Base-by-base conservation (phyloP, 805 yeast species). In the Kockiozyma suomiensis region DNA sequence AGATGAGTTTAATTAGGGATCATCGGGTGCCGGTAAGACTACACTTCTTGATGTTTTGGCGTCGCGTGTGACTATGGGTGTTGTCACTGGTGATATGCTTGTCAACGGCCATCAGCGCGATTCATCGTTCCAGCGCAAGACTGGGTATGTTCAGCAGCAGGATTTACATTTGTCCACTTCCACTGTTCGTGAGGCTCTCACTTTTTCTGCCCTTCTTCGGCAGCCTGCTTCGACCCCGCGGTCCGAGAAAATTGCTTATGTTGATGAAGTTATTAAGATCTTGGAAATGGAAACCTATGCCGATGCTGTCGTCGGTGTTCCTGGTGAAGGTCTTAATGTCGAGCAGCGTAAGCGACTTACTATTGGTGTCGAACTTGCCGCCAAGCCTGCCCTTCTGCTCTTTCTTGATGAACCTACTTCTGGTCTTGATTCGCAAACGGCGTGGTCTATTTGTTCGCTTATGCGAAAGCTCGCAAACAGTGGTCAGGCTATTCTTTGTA, bases 1-100 rank as follows among this genome's bases (percentile, higher is more conserved):
- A 10, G 19, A 21, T 15, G 12, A n/a, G 17, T 37, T 21, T 7
- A 6, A 30, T 7, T 19, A 56, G 60, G 94, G 94, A 69, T 87
- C 87, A 46, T 87, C 94, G 35, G 94, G 94, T 76, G 94, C 94
- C 54, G 94, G 94, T 77, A 87, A 87, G 70, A 87, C 94, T 28
- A 88, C 66, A 3, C 52, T 87, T 58, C 78, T 88, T 66, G 87
- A 87, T 73, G 86, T 86, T 66, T 78, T 88, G 63, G 85, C 90
- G 23, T 87, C 85, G 68, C 81, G 93, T 74, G 82, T 86, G 54
- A 82, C 84, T 45, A 77, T 82, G 73, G 94, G 93, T 74, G 84
- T 83, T 17, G 82, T 87, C 42, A 82, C 90, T 38, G 88, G 89
- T 69, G 87, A 86, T 68, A 81, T 84, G 80, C 75, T 86, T 71